Evolutionary conservation across 2,329 filamentous ascomycete genomes (phyloP).

Genomic region (Septoria linicola): DNA sequence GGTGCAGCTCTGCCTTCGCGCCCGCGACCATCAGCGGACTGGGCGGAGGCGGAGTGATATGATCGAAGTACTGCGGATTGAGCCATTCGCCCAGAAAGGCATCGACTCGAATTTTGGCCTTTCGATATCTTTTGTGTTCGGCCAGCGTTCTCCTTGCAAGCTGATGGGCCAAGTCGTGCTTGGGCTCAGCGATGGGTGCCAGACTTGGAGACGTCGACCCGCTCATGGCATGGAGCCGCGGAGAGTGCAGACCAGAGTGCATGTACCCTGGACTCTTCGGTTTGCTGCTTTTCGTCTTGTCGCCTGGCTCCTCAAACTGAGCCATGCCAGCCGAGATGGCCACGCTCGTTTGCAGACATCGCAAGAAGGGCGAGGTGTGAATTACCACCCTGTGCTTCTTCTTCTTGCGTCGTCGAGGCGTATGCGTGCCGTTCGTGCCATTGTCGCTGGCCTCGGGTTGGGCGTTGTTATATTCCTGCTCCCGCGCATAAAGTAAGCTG

Average conservation of each 20-base stretch:
- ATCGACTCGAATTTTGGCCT: constrained; percentile 74
- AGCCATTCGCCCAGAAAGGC: constrained; percentile 96
- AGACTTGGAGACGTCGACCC: constrained; percentile 30
- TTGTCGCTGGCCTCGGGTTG: constrained; percentile 15
- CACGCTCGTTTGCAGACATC: constrained; percentile 89
- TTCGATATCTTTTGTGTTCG: constrained; percentile 43
- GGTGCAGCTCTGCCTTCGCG: constrained; percentile 82
- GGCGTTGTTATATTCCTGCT: constrained; percentile 45
- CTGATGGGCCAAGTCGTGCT: constrained; percentile 41
- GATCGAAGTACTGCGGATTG: constrained; percentile 86
- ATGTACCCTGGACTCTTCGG: constrained; percentile 32
- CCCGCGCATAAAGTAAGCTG: constrained; percentile 60
- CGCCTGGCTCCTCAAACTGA: constrained; percentile 54
- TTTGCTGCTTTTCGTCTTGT: constrained; percentile 29
- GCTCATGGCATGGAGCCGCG: constrained; percentile 32
- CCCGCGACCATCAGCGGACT: constrained; percentile 83
- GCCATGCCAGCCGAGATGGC: constrained; percentile 83
- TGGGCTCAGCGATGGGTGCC: constrained; percentile 40
- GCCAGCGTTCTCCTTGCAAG: constrained; percentile 36
- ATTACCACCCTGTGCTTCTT: constrained; percentile 75
- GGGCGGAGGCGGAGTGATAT: constrained; percentile 83
- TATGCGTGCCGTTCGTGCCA: constrained; percentile 16
- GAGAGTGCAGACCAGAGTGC: constrained; percentile 36
- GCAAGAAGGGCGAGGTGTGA: constrained; percentile 88
- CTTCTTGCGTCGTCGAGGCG: constrained; percentile 44